phyloP scores from a whole-genome alignment of 257 asterid species.

The Gentiana dahurica region DNA sequence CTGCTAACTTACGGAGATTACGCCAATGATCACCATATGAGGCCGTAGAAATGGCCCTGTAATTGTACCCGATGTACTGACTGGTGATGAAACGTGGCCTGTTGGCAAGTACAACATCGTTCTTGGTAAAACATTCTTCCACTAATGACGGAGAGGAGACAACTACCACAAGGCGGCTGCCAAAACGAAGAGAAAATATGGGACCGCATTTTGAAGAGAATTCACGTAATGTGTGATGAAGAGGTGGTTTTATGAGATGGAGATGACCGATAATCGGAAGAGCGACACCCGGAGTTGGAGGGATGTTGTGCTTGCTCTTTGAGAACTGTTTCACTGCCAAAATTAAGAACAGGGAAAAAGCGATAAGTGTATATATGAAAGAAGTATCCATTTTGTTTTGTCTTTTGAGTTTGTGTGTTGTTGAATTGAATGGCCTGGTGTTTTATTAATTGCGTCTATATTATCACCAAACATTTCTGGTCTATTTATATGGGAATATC shows the following conservation, averaged over 20 bases:
- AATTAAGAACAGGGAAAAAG: no score
- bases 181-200: constrained; percentile 22
- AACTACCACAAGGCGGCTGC: constrained; percentile 23
- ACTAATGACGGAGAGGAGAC: constrained; percentile 20
- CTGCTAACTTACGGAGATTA: not conserved
- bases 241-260: constrained; percentile 2
- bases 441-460: no score
- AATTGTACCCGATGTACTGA: not conserved
- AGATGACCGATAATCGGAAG: constrained; percentile 10
- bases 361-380: no score
- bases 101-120: constrained; percentile 10
- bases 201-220: constrained; percentile 4
- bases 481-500: no score
- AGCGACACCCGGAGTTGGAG: not conserved
- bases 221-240: not conserved
- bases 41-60: not conserved
- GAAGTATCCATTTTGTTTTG: no score
- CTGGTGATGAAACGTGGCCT: not conserved
- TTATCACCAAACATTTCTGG: no score
- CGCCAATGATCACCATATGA: constrained; percentile 2
- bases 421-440: no score
- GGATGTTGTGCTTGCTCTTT: constrained; percentile 6
- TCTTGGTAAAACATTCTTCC: constrained; percentile 29
- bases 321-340: no score
- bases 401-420: no score